Conservation (phyloP, 805 yeast genomes). For the Pichia exigua region DNA sequence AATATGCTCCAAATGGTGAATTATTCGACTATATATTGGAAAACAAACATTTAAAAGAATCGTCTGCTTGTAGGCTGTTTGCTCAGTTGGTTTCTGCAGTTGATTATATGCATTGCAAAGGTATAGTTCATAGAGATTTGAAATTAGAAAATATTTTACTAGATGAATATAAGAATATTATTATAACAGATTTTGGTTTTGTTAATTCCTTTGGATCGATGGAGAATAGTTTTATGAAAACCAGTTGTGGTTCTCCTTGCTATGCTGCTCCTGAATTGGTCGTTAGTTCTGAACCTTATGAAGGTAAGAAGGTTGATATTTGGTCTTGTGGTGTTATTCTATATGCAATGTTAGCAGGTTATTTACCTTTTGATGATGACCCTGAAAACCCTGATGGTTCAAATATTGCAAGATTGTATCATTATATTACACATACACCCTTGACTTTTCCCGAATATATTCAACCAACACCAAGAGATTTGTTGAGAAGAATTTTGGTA, state of each 20-base stretch:
- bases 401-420: conserved; percentile 83
- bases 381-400: conserved; percentile 95
- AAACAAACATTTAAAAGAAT: conserved; percentile 80
- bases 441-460: conserved; percentile 93
- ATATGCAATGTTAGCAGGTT: conserved; percentile 96
- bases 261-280: conserved; percentile 98
- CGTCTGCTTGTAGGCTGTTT: conserved; percentile 77
- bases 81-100: conserved; percentile 94
- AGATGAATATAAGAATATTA: conserved; percentile 79
- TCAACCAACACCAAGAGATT: conserved; percentile 83
- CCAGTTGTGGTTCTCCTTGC: conserved; percentile 96
- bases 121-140: conserved; percentile 71
- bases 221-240: conserved; percentile 75
- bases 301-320: conserved; percentile 88
- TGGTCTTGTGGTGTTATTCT: conserved; percentile 97
- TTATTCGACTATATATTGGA: conserved; percentile 85
- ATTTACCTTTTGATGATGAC: conserved; percentile 95
- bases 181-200: conserved; percentile 90
- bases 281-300: conserved; percentile 76
- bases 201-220: conserved; percentile 67
- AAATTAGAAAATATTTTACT: conserved; percentile 67
- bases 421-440: conserved; percentile 85
- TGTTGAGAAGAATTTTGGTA: conserved; percentile 74
- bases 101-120: conserved; percentile 76
- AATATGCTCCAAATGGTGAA: conserved; percentile 97